Evolutionary conservation across 768 basidiomycete species (phyloP), one percentile per base, ranked within the genome.

Genomic region (Psilocybe cyanescens): DNA sequence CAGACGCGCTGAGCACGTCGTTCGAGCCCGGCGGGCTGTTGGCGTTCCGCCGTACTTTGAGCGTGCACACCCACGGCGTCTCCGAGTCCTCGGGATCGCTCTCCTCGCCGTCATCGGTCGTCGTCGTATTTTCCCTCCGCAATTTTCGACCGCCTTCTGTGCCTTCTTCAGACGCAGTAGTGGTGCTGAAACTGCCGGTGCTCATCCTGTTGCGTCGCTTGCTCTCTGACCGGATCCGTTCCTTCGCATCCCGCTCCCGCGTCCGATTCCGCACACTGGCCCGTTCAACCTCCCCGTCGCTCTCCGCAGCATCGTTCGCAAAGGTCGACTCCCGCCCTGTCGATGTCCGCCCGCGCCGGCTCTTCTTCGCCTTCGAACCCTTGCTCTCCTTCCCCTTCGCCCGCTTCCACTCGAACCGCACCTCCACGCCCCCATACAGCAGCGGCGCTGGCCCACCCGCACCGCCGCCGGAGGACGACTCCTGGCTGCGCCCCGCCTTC

Each of bases 61-160:
- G 80, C n/a, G 86, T 87, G 70, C 96, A 98, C 49, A 89, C 87
- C 95, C 95, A 99, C 0, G 97, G 95, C 24, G 94, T 95, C 74
- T 99, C 96, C 47, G 92, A 94, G 70, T 98, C 97, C 71, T 99
- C 96, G 0, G 95, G 92, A 65, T 99, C 97, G 61, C 92, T 94
- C 48, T 95, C 94, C 14, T 91, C 88, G 0, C 82, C 93, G 1
- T 88, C 86, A 64, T 61, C 58, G 45, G 29, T 49, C 57, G 16
- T 57, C 62, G n/a, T 51, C 56, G 65, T 55, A 55, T 55, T 51
- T 52, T 69, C 53, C 29, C 53, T 55, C 56, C 47, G 45, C 57
- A 58, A 47, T 60, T 61, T 31, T 44, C 60, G 55, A 33, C 69
- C 53, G 33, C 49, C 33, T 51, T 35, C 70, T 66, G 45, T 12